phyloP scores from a whole-genome alignment of 1,139 yeast species.

The Pichiaceae sp. region DNA sequence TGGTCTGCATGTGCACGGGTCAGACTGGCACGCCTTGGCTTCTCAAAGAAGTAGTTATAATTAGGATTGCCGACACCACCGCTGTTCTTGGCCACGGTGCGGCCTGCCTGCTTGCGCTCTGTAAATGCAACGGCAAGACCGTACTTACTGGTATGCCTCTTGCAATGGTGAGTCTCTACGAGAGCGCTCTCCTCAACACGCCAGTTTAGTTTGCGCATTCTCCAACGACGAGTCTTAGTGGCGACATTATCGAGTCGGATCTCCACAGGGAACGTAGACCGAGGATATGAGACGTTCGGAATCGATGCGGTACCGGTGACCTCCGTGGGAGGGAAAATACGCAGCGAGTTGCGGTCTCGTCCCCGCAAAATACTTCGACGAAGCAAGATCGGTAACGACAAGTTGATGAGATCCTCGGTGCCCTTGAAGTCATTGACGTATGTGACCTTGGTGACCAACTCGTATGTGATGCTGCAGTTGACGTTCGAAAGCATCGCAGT shows the following conservation, averaged over 20 bases:
- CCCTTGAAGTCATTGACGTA: slow-evolving; percentile 15
- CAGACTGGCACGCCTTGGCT: slow-evolving; percentile 7
- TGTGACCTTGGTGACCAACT: slow-evolving; percentile 53
- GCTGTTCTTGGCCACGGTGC: slow-evolving; percentile 18
- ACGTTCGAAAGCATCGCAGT: slow-evolving; percentile 51
- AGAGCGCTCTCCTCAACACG: slow-evolving; percentile 76
- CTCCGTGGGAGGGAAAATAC: slow-evolving; percentile 94
- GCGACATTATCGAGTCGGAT: slow-evolving; percentile 74
- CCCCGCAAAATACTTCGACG: slow-evolving; percentile 74
- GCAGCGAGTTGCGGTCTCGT: slow-evolving; percentile 74
- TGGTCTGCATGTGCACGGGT: background rate
- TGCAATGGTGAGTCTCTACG: slow-evolving; percentile 51
- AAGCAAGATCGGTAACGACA: slow-evolving; percentile 64
- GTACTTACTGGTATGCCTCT: slow-evolving; percentile 42
- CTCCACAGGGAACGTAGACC: slow-evolving; percentile 77
- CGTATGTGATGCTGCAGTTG: slow-evolving; percentile 57
- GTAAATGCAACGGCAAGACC: slow-evolving; percentile 38
- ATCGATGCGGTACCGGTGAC: slow-evolving; percentile 78
- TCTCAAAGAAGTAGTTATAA: slow-evolving; percentile 19
- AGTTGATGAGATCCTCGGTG: slow-evolving; percentile 27
- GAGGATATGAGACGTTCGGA: slow-evolving; percentile 86
- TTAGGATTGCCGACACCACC: slow-evolving; percentile 20
- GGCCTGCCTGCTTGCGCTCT: slow-evolving; percentile 14
- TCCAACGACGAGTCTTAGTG: slow-evolving; percentile 62
- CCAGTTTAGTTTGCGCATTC: slow-evolving; percentile 87